A percentile compares a stretch with the other conserved stretches of the same genome.
These are phyloP conservation scores for Phytophthora foliorum DNA, from an alignment of 352 stramenopile species.

Conservation along the genomic window DNA sequence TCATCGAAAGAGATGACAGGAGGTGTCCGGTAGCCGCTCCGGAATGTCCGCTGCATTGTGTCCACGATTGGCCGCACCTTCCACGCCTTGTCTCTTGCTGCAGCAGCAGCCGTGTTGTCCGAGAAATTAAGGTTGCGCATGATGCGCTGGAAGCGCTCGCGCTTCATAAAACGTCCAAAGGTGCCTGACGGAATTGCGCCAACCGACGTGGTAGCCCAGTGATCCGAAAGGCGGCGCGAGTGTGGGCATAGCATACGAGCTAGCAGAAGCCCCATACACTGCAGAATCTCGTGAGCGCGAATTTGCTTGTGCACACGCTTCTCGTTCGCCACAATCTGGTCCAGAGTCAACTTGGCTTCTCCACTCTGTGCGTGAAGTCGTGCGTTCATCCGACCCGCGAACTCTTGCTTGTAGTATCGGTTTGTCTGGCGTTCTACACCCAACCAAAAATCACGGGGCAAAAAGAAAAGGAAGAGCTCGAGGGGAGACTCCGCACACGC, in stretches of 20 bases:
- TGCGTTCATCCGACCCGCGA: neutral
- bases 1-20: conserved; percentile 17
- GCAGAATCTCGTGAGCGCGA: neutral
- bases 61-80: conserved; percentile 20
- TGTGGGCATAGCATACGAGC: conserved; percentile 4
- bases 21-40: conserved; percentile 1
- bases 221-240: neutral
- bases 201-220: conserved; percentile 18
- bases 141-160: conserved; percentile 17
- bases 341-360: neutral
- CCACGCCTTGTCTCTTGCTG: conserved; percentile 9
- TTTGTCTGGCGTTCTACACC: conserved; percentile 7
- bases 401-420: neutral
- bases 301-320: neutral
- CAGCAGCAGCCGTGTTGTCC: neutral
- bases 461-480: conserved; percentile 11
- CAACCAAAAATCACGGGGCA: conserved; percentile 20
- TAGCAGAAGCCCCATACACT: conserved; percentile 3
- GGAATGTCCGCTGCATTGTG: conserved; percentile 14
- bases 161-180: conserved; percentile 16
- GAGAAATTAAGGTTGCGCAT: conserved; percentile 17
- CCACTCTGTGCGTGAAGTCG: neutral
- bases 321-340: neutral
- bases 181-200: conserved; percentile 3
- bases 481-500: conserved; percentile 1